These are phyloP conservation scores for Lumnitzera racemosa DNA, from an alignment of 345 rosid species.

Conservation along the genomic window DNA sequence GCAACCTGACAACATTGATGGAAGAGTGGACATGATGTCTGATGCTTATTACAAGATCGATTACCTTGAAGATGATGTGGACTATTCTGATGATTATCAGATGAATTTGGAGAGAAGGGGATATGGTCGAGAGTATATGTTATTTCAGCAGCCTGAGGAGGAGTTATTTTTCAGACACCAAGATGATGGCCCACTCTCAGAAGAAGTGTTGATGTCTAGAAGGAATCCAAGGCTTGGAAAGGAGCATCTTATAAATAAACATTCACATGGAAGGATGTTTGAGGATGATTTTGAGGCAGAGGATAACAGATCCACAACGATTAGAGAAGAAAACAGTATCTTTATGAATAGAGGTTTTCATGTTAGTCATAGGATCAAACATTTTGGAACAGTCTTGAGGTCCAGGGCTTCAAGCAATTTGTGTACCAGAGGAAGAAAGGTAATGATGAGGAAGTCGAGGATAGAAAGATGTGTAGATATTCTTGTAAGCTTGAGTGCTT, in stretches of 20 bases:
- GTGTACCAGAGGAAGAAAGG: slow-evolving; percentile 51
- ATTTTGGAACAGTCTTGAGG: slow-evolving; percentile 21
- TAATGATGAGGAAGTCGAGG: slow-evolving; percentile 32
- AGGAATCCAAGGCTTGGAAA: slow-evolving; percentile 18
- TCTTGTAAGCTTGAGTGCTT: slow-evolving; percentile 19
- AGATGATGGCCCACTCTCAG: slow-evolving; percentile 15
- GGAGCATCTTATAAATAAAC: slow-evolving; percentile 11
- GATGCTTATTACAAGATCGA: not conserved
- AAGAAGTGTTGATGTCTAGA: slow-evolving; percentile 15
- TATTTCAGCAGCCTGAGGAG: slow-evolving; percentile 12
- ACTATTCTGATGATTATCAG: slow-evolving; percentile 14
- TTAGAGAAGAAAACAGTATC: slow-evolving; percentile 20
- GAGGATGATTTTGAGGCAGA: slow-evolving; percentile 12
- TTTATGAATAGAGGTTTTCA: slow-evolving; percentile 18
- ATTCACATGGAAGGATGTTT: slow-evolving; percentile 8
- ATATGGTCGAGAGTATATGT: slow-evolving; percentile 15
- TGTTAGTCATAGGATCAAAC: slow-evolving; percentile 23
- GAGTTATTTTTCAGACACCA: slow-evolving; percentile 24
- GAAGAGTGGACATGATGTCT: slow-evolving; percentile 9
- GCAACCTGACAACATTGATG: slow-evolving; percentile 18
- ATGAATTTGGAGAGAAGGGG: slow-evolving; percentile 19
- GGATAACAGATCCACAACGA: slow-evolving; percentile 11
- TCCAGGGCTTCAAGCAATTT: slow-evolving; percentile 35
- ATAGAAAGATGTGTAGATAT: slow-evolving; percentile 19
- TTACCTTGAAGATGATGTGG: slow-evolving; percentile 13